These are phyloP conservation scores for Psophocarpus tetragonolobus DNA, from an alignment of 306 rosid species.

Conservation along the genomic window DNA sequence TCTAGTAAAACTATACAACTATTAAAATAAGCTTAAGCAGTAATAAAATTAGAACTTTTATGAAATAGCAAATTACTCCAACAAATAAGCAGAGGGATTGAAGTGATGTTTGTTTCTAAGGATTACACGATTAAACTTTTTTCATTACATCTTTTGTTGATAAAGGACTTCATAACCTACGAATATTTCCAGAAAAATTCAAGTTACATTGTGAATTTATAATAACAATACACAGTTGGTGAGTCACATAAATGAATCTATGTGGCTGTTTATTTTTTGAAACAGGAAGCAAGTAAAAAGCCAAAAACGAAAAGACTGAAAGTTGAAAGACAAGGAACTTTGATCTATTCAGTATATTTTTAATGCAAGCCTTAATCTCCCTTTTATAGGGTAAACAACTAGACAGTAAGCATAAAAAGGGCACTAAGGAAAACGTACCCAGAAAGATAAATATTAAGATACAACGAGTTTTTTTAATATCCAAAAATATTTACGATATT, in stretches of 20 bases:
- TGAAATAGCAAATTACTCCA: background rate
- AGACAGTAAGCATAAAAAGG: background rate
- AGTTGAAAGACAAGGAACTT: background rate
- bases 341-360: background rate
- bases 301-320: slow-evolving; percentile 14
- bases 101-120: background rate
- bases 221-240: slow-evolving; percentile 5
- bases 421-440: background rate
- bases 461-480: background rate
- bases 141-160: slow-evolving; percentile 22
- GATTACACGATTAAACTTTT: slow-evolving; percentile 6
- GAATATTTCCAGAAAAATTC: slow-evolving; percentile 6
- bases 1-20: slow-evolving; percentile 10
- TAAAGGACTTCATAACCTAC: background rate
- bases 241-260: background rate
- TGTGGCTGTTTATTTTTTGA: slow-evolving; percentile 11
- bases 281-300: slow-evolving; percentile 13
- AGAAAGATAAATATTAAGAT: background rate
- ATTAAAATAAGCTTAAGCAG: slow-evolving; percentile 11
- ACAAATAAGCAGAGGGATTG: slow-evolving; percentile 16
- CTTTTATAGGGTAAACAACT: background rate
- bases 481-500: background rate
- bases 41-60: background rate
- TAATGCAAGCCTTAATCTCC: background rate
- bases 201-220: background rate